A percentile compares a stretch with the other conserved stretches of the same genome.
These are phyloP conservation scores for Leccinum subrobustum DNA, from an alignment of 1,284 basidiomycete genomes.

Conservation along the genomic window DNA sequence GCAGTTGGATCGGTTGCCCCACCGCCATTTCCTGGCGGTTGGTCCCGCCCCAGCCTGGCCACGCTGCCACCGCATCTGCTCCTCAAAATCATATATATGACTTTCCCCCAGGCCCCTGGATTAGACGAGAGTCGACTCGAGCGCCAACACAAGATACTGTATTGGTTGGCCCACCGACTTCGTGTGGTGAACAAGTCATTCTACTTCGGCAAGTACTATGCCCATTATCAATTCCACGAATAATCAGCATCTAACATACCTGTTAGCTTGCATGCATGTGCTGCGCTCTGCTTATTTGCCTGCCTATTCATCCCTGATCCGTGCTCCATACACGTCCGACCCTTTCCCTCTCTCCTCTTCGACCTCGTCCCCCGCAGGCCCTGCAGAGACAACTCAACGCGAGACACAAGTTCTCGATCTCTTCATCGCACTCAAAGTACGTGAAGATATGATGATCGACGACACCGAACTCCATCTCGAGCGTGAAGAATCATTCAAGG, in stretches of 20 bases:
- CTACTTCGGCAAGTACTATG: slow-evolving; percentile 53
- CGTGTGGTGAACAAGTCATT: slow-evolving; percentile 63
- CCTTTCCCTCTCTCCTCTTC: slow-evolving; percentile 58
- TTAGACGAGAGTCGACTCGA: slow-evolving; percentile 53
- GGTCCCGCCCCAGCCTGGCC: slow-evolving; percentile 31
- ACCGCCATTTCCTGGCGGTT: slow-evolving; percentile 35
- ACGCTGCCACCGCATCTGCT: slow-evolving; percentile 56
- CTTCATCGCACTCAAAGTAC: slow-evolving; percentile 75
- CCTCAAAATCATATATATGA: slow-evolving; percentile 59
- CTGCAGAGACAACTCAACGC: slow-evolving; percentile 44
- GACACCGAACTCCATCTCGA: slow-evolving; percentile 70
- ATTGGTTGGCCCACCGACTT: slow-evolving; percentile 64
- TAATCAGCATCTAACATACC: slow-evolving; percentile 9
- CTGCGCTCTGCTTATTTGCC: slow-evolving; percentile 71
- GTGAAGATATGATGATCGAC: slow-evolving; percentile 71
- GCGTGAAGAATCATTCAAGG: slow-evolving; percentile 68
- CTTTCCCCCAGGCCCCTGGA: slow-evolving; percentile 48
- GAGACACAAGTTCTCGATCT: slow-evolving; percentile 73
- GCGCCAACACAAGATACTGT: slow-evolving; percentile 60
- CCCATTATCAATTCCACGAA: neutral
- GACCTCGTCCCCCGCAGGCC: slow-evolving; percentile 29
- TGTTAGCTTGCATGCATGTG: slow-evolving; percentile 72
- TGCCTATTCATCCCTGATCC: slow-evolving; percentile 59
- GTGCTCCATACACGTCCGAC: slow-evolving; percentile 67
- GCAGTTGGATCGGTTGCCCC: slow-evolving; percentile 24